Percentiles rank a stretch among this genome's conserved stretches.
Evolutionary conservation across 1,284 basidiomycete genomes (phyloP).

Genomic region (Coniophora puteana): DNA sequence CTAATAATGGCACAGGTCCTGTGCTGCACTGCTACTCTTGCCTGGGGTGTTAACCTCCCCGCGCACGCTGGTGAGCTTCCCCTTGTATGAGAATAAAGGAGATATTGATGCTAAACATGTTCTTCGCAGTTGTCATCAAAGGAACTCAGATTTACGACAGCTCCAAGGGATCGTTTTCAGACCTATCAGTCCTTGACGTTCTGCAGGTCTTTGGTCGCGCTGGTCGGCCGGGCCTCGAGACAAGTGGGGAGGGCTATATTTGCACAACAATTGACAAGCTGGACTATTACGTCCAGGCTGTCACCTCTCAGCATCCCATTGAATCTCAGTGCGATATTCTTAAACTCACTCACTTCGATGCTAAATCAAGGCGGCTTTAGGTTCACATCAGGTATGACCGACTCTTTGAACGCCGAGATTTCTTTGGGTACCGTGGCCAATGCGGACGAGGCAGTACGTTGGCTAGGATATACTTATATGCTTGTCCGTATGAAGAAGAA

Average conservation of each 20-base stretch:
- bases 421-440: conserved; percentile 93
- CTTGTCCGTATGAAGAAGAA: conserved; percentile 96
- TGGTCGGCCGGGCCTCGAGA: conserved; percentile 94
- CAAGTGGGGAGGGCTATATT: conserved; percentile 95
- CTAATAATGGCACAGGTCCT: conserved; percentile 63
- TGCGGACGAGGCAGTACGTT: conserved; percentile 84
- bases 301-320: conserved; percentile 92
- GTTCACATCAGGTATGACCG: conserved; percentile 85
- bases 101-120: not conserved
- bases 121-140: conserved; percentile 83
- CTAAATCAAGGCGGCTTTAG: conserved; percentile 41
- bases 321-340: conserved; percentile 78
- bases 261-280: conserved; percentile 94
- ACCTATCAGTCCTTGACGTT: conserved; percentile 94
- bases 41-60: conserved; percentile 99
- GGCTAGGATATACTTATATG: conserved; percentile 97
- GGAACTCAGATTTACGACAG: conserved; percentile 97
- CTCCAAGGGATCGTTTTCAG: conserved; percentile 84
- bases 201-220: conserved; percentile 97
- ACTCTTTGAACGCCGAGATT: conserved; percentile 95
- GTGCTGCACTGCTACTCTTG: conserved; percentile 97
- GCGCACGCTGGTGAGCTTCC: conserved; percentile 82
- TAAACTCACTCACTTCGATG: conserved; percentile 1
- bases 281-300: conserved; percentile 86
- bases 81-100: conserved; percentile 8